These are phyloP conservation scores for Rhizopogon vulgaris DNA, from an alignment of 768 basidiomycete species.

Conservation along the genomic window DNA sequence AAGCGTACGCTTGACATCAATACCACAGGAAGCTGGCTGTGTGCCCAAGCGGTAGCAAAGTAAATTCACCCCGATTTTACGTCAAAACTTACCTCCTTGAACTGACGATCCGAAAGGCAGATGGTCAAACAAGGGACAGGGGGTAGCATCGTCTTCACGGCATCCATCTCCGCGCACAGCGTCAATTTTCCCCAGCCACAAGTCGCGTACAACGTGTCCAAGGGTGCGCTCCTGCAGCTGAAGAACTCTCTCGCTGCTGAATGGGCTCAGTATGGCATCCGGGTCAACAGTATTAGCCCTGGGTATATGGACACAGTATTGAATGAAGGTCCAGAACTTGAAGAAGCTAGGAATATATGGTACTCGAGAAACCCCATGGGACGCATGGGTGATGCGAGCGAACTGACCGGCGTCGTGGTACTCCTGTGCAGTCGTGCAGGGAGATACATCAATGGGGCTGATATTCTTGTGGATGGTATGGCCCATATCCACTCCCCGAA, in stretches of 20 bases:
- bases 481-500: neutral
- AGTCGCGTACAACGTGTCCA: constrained; percentile 36
- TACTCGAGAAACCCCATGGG: constrained; percentile 35
- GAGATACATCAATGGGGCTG: constrained; percentile 36
- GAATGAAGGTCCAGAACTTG: constrained; percentile 30
- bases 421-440: constrained; percentile 38
- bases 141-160: constrained; percentile 36
- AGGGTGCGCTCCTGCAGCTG: constrained; percentile 34
- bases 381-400: constrained; percentile 35
- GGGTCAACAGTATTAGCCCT: constrained; percentile 38
- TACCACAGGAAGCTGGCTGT: constrained; percentile 40
- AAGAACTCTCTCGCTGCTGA: constrained; percentile 35
- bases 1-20: constrained; percentile 34
- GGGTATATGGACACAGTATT: constrained; percentile 40
- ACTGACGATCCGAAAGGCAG: constrained; percentile 18
- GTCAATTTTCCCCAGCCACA: constrained; percentile 39
- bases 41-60: constrained; percentile 37
- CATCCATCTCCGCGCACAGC: constrained; percentile 37
- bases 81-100: neutral
- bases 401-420: constrained; percentile 33
- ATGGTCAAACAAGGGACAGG: constrained; percentile 37
- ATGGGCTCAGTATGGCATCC: constrained; percentile 35
- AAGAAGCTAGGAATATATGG: constrained; percentile 30
- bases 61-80: constrained; percentile 7
- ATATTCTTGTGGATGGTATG: constrained; percentile 38